Conservation (phyloP, 73 alveolate species). For the Urostyla sp. region DNA sequence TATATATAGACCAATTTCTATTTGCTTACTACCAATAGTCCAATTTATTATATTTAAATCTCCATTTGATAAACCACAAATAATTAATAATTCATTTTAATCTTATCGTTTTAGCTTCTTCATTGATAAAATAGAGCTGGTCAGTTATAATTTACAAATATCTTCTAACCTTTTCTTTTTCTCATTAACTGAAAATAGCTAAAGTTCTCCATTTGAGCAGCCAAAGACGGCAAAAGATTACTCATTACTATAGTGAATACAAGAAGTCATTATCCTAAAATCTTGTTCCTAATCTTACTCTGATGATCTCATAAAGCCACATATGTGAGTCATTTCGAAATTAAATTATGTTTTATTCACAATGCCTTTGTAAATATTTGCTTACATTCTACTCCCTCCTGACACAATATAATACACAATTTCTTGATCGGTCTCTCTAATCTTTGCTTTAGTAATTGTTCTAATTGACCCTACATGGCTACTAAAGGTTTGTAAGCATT, state of each 20-base stretch:
- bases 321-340: slow-evolving; percentile 23
- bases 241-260: not conserved
- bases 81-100: not conserved
- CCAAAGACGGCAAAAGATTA: slow-evolving; percentile 27
- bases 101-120: slow-evolving; percentile 9
- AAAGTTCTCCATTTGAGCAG: slow-evolving; percentile 38
- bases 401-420: not conserved
- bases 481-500: slow-evolving; percentile 10
- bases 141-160: slow-evolving; percentile 1
- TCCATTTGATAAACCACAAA: slow-evolving; percentile 37
- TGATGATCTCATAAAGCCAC: slow-evolving; percentile 40
- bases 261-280: slow-evolving; percentile 38
- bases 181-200: not conserved
- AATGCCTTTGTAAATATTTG: slow-evolving; percentile 25
- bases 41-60: not conserved
- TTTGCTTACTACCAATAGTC: not conserved
- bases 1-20: not conserved
- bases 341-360: not conserved
- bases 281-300: slow-evolving; percentile 47
- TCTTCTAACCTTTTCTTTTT: slow-evolving; percentile 34
- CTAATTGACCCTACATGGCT: slow-evolving; percentile 61
- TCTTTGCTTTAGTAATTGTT: slow-evolving; percentile 22
- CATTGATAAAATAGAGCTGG: slow-evolving; percentile 18
- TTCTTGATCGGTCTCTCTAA: not conserved
- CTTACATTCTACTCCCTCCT: slow-evolving; percentile 54